Evolutionary conservation across 192 early-diverging fungal species (phyloP).

Genomic region (Linnemannia zychae): DNA sequence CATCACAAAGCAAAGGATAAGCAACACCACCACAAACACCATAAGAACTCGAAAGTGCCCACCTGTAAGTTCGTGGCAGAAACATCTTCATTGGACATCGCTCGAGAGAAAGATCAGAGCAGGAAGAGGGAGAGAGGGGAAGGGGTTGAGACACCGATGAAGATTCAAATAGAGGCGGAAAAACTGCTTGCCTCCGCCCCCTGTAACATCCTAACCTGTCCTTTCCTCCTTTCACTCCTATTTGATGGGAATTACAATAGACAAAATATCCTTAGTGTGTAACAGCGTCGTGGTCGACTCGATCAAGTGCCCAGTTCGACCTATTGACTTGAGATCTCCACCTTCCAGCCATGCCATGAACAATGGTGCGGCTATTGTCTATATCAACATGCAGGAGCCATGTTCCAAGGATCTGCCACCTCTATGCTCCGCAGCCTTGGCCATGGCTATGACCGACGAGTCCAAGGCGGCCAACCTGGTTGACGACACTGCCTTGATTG

Average conservation of each 20-base stretch:
- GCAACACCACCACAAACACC: conserved; percentile 52
- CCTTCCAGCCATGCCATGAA: conserved; percentile 12
- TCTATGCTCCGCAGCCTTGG: conserved; percentile 11
- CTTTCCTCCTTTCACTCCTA: conserved; percentile 5
- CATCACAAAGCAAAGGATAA: conserved; percentile 51
- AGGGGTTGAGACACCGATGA: not conserved
- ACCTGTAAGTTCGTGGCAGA: conserved; percentile 12
- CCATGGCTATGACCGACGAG: conserved; percentile 3
- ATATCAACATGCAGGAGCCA: conserved; percentile 17
- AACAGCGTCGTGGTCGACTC: not conserved
- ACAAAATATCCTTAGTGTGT: conserved; percentile 17
- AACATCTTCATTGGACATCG: conserved; percentile 2
- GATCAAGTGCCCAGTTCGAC: conserved; percentile 5
- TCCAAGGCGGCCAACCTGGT: not conserved
- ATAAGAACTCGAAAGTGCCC: conserved; percentile 18
- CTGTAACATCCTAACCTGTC: conserved; percentile 3
- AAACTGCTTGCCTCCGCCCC: not conserved
- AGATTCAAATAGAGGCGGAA: not conserved
- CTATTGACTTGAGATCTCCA: not conserved
- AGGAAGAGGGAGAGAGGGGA: not conserved
- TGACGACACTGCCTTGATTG: conserved; percentile 1
- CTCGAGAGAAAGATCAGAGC: conserved; percentile 1
- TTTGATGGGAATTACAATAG: conserved; percentile 10
- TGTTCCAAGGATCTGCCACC: conserved; percentile 12
- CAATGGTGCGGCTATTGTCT: conserved; percentile 15